Evolutionary conservation across 495 filamentous ascomycete species (phyloP).

Genomic region (Penicillium subrubescens): DNA sequence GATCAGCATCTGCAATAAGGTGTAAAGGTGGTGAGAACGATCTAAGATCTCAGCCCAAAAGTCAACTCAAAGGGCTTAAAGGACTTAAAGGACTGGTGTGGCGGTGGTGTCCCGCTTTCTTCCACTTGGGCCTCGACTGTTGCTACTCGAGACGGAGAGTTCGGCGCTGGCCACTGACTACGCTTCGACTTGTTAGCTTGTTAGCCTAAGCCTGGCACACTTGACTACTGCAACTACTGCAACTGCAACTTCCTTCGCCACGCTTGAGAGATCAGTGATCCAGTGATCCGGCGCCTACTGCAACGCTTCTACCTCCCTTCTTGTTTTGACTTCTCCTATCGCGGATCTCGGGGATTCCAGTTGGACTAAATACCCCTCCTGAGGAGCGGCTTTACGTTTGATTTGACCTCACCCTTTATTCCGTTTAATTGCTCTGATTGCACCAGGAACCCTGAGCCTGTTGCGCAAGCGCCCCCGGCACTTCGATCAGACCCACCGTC

Average conservation of each 20-base stretch:
- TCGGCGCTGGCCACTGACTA: not conserved
- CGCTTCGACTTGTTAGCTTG: not conserved
- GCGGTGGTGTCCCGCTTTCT: constrained; percentile 7
- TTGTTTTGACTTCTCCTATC: not conserved
- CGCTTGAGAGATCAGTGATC: not conserved
- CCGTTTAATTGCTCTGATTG: constrained; percentile 25
- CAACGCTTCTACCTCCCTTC: not conserved
- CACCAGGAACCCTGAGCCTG: constrained; percentile 30
- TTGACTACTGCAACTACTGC: constrained; percentile 1
- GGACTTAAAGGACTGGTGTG: not conserved
- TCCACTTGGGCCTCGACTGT: constrained; percentile 1
- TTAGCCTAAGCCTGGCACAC: not conserved
- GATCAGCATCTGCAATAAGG: constrained; percentile 18
- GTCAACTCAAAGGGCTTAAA: not conserved
- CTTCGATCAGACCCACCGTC: constrained; percentile 39
- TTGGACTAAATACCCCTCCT: not conserved
- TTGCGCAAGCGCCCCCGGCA: constrained; percentile 36
- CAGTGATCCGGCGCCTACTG: constrained; percentile 2
- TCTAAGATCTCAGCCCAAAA: constrained; percentile 1
- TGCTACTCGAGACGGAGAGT: not conserved
- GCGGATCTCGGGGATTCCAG: not conserved
- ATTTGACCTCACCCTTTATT: constrained; percentile 29
- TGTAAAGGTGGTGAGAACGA: not conserved
- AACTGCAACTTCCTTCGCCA: not conserved
- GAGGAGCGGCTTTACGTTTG: constrained; percentile 11